Evolutionary conservation across 805 yeast genomes (phyloP), one percentile per base, ranked within the genome.

Genomic region (Zygoascus tannicola): DNA sequence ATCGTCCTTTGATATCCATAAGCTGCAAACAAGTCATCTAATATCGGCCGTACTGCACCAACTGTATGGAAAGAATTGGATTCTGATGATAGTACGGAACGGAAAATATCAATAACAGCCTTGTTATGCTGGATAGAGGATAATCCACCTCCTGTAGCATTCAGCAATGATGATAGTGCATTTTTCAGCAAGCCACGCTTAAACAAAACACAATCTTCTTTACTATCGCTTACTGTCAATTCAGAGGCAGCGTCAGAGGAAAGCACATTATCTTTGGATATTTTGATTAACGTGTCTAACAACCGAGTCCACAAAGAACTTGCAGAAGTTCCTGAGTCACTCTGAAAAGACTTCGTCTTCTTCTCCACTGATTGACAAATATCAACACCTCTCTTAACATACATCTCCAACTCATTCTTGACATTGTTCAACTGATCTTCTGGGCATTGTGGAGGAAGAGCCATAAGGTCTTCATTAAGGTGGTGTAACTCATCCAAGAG

Each of bases 1-100:
- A 81, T 71, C 32, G 71, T 71, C 46, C 70, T 72, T 50, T 85
- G 94, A 50, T 81, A 75, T 10, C 75, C 65, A 52, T 78, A 81
- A 0, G 87, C 76, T 2, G 75, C 59, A 45, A 78, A 78, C 1
- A 84, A 72, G 48, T 83, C 86, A 21, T 69, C 69, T 19, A 86
- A 60, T 15, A 83, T 71, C 1, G 70, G 69, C 34, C 79, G 66
- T 14, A 84, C 71, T 50, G 81, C 80, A 0, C 78, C 74, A 3
- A 81, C 56, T 5, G 77, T 75, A 4, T 82, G 73, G 22, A 70
- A 56, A 16, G 69, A 63, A 2, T 62, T 51, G 2, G 70, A 68
- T 18, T 43, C 43, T 4, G 44, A 26, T 8, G 45, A 42, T 0
- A 70, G 57, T 1, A 80, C 67, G 3, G 73, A 60, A 34, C 70